Evolutionary conservation across 2,329 filamentous ascomycete species (phyloP).

Genomic region (Hypoxylon sp.): DNA sequence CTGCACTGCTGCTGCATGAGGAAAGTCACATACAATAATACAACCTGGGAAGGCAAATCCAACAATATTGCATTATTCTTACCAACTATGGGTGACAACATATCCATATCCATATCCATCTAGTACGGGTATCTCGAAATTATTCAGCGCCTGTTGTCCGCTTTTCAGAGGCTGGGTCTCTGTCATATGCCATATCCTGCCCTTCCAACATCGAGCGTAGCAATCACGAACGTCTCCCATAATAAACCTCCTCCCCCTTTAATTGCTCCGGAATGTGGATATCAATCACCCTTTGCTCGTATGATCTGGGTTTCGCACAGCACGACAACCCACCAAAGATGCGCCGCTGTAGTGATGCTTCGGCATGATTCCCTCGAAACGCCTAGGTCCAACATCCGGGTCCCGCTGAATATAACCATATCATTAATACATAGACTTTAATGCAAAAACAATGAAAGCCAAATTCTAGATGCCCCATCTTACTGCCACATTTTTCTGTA

Average conservation of each 20-base stretch:
- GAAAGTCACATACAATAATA: conserved; percentile 39
- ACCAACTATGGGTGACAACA: conserved; percentile 29
- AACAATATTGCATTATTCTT: conserved; percentile 31
- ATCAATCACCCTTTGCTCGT: conserved; percentile 23
- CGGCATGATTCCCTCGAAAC: conserved; percentile 31
- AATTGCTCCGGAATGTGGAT: conserved; percentile 34
- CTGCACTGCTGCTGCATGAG: conserved; percentile 27
- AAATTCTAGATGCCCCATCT: neutral
- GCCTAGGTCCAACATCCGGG: conserved; percentile 26
- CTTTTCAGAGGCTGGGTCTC: conserved; percentile 38
- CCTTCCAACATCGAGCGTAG: conserved; percentile 28
- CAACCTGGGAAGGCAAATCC: conserved; percentile 24
- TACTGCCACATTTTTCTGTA: conserved; percentile 42
- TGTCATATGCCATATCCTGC: conserved; percentile 25
- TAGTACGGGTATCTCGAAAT: conserved; percentile 43
- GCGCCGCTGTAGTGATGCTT: conserved; percentile 38
- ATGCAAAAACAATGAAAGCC: conserved; percentile 17
- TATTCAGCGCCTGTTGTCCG: conserved; percentile 34
- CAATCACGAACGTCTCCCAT: conserved; percentile 30
- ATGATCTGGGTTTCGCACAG: conserved; percentile 15
- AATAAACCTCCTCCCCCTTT: conserved; percentile 23
- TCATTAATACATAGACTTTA: conserved; percentile 33
- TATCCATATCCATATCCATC: conserved; percentile 29
- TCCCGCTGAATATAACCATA: conserved; percentile 22
- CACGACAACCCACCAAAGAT: conserved; percentile 26